Conservation (phyloP, 495 filamentous ascomycete species). For the Sordaria brevicollis region DNA sequence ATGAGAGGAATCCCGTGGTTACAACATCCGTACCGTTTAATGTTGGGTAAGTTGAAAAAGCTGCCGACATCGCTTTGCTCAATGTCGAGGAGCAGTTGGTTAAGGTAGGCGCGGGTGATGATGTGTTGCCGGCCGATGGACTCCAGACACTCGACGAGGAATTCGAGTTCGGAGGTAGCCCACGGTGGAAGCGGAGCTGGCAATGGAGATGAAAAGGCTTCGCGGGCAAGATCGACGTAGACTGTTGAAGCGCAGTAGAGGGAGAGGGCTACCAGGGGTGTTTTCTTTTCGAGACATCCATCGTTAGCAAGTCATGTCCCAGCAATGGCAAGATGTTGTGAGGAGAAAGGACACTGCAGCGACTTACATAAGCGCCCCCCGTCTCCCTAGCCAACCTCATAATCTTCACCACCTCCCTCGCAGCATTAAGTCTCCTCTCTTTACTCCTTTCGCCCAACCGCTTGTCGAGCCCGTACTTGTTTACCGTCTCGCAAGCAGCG, state of each 20-base stretch:
- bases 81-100: slow-evolving; percentile 30
- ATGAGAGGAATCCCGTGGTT: slow-evolving; percentile 30
- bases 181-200: slow-evolving; percentile 12
- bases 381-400: slow-evolving; percentile 26
- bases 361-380: slow-evolving; percentile 16
- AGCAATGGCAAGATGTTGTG: background rate
- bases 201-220: slow-evolving; percentile 21
- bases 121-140: slow-evolving; percentile 22
- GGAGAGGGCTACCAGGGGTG: slow-evolving; percentile 28
- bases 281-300: slow-evolving; percentile 19
- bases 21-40: background rate
- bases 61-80: slow-evolving; percentile 23
- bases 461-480: slow-evolving; percentile 24
- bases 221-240: slow-evolving; percentile 25
- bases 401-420: slow-evolving; percentile 34
- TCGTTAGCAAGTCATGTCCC: background rate
- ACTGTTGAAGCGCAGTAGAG: slow-evolving; percentile 34
- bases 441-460: slow-evolving; percentile 21
- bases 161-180: slow-evolving; percentile 24
- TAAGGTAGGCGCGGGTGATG: slow-evolving; percentile 30
- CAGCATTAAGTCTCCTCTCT: slow-evolving; percentile 25
- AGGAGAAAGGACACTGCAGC: background rate
- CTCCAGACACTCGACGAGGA: slow-evolving; percentile 29
- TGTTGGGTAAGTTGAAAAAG: background rate
- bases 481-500: slow-evolving; percentile 28